Base-by-base conservation (phyloP, 2,329 filamentous ascomycete species). In the Fusarium verrucosum region DNA sequence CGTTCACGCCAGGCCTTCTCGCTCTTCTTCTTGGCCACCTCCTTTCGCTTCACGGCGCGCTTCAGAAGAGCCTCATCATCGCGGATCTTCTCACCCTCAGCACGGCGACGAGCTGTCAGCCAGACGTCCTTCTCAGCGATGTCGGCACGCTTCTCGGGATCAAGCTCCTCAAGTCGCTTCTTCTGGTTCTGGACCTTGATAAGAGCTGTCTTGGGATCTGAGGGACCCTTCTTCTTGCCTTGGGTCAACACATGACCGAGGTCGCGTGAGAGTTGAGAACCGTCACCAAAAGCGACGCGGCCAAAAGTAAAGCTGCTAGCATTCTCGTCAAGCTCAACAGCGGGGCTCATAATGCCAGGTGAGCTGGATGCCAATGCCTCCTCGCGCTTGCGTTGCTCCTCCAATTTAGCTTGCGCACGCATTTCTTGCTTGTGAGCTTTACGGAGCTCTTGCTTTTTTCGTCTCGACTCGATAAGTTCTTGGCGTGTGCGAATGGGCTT, bases 31-130 rank as follows among this genome's bases (percentile, higher is more conserved):
- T 97, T 98, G 49, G 86, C 82, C 68, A 89, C 87, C 72, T 97
- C 92, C 81, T 97, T 96, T 68, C 94, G 89, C 85, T 97, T 97
- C 68, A 98, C 82, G 1, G 94, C 91, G 83, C 97, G 97, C 83
- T 97, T 97, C 25, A 99, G 84, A 54, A 97, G 80, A 41, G 86
- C 87, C 64, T 92, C 92, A 75, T 97, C 92, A 73, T 98, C 93
- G 59, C 88, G 88, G 30, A 97, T 89, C 74, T 92, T 91, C 74
- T 97, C 94, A 44, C 95, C 95, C 75, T 96, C 92, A 2, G 90
- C 92, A 22, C 91, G 88, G 78, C 92, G 92, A 78, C 94, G 90
- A 4, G 95, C 95, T 43, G 91, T 94, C 58, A 97, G 83, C 95
- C 95, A 99, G 56, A 89, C 82, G 72, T 99, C 94, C 82, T 98